Evolutionary conservation across 2,329 filamentous ascomycete species (phyloP), one percentile per base, ranked within the genome.

Genomic region (Akanthomyces uredinophilus): DNA sequence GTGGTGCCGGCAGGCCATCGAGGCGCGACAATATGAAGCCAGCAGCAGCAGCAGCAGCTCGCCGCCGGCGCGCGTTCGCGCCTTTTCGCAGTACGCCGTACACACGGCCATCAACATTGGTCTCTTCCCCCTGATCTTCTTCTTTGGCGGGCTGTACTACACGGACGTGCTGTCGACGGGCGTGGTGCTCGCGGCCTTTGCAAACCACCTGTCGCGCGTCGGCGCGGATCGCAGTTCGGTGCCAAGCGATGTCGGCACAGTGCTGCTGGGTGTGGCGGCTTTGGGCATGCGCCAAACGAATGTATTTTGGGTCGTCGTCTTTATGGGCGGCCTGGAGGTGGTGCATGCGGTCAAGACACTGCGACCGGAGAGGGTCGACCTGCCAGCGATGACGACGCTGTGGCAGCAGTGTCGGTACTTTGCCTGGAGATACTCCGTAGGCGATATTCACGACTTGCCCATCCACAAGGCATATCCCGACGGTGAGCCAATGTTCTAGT

Each of bases 121-220:
- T 20, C 79, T 96, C 0, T 97, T 98, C 65, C 95, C 95, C 0
- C 85, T 93, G 0, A 74, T 99, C 0, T 97, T 96, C 80, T 99
- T 99, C 81, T 99, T 99, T 75, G 95, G 92, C 0, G 92, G 86
- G 0, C 79, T 99, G 8, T 99, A 96, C 74, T 99, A 99, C 73
- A 99, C 95, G 0, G 95, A 99, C 73, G 83, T 97, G 3, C 81
- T 90, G 56, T 96, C 94, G 0, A 90, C 92, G 0, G 79, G 90
- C 8, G 81, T 87, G 1, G 91, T 97, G 0, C 76, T 97, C 10
- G 72, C 86, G 2, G 85, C 86, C 1, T 95, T 93, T 70, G 77
- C 82, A 41, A 78, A 82, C 61, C 82, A 84, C 64, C 73, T 87
- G 5, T 64, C 70, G 27, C 79, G 84, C 18, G 65, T 82, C 2